Percentiles rank a stretch among this genome's conserved stretches.
These are phyloP conservation scores for Lyophyllum decastes DNA, from an alignment of 768 basidiomycete genomes.

Conservation along the genomic window DNA sequence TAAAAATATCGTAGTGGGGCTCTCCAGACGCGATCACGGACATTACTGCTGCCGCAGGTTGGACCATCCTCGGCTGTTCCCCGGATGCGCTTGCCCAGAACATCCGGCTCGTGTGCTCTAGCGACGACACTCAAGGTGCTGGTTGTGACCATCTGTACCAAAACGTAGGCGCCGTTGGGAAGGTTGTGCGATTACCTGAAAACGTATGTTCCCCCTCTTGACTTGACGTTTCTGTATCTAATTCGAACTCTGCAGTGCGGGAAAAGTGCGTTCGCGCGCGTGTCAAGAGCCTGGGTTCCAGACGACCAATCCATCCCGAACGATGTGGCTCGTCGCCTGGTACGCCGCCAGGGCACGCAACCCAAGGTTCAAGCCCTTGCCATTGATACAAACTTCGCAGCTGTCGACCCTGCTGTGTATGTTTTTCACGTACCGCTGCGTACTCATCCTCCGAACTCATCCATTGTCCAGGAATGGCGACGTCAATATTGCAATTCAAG, in stretches of 20 bases:
- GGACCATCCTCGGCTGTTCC: conserved; percentile 49
- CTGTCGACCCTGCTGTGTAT: conserved; percentile 25
- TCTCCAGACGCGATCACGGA: conserved; percentile 35
- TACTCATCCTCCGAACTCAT: background rate
- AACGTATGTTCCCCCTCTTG: conserved; percentile 32
- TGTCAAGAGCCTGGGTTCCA: conserved; percentile 41
- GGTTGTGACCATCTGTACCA: conserved; percentile 40
- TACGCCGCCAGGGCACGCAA: conserved; percentile 31
- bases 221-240: background rate
- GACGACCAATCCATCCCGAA: conserved; percentile 43
- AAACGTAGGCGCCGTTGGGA: conserved; percentile 39
- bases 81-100: conserved; percentile 39
- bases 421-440: background rate
- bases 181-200: conserved; percentile 54
- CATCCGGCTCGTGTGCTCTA: conserved; percentile 47
- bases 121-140: conserved; percentile 20
- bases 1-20: conserved; percentile 32
- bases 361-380: conserved; percentile 38
- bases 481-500: conserved; percentile 32
- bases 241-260: conserved; percentile 32
- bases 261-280: conserved; percentile 36
- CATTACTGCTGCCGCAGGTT: conserved; percentile 48
- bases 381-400: conserved; percentile 40
- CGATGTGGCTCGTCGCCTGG: conserved; percentile 23
- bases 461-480: conserved; percentile 13